A percentile compares a stretch with the other conserved stretches of the same genome.
These are phyloP conservation scores for Chondrostereum purpureum DNA, from an alignment of 1,284 basidiomycete genomes.

Conservation along the genomic window DNA sequence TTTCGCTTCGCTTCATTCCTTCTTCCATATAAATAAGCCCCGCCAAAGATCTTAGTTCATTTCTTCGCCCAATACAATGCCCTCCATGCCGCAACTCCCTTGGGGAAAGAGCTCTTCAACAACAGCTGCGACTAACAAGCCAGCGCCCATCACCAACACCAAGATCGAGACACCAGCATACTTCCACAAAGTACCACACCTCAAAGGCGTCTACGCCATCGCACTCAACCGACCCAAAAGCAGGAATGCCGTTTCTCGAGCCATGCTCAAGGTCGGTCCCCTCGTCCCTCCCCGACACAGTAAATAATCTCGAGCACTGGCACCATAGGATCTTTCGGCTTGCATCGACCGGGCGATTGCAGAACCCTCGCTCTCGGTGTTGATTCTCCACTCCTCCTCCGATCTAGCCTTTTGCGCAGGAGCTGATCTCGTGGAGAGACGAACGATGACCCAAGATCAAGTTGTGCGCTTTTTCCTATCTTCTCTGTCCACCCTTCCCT, in stretches of 20 bases:
- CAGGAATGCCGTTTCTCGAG: constrained; percentile 84
- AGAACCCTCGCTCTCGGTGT: constrained; percentile 56
- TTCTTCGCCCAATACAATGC: no score
- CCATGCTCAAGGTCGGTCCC: constrained; percentile 56
- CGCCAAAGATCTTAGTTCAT: no score
- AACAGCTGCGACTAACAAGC: not conserved
- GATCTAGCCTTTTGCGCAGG: constrained; percentile 89
- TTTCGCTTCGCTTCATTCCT: no score
- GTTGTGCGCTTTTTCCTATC: constrained; percentile 43
- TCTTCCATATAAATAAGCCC: no score
- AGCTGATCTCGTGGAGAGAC: constrained; percentile 84
- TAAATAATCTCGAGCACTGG: not conserved
- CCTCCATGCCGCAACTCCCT: not conserved
- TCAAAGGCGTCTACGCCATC: constrained; percentile 48
- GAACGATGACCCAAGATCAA: constrained; percentile 69
- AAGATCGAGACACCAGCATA: not conserved
- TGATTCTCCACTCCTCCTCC: constrained; percentile 74
- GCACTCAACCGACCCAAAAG: constrained; percentile 77
- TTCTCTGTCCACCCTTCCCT: no score
- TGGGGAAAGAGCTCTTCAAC: no score
- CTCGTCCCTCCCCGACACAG: not conserved
- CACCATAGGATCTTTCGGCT: not conserved
- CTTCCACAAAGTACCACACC: not conserved
- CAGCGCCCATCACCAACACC: not conserved
- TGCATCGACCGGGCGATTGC: not conserved